These are phyloP conservation scores for Termitomyces sp. DNA, from an alignment of 768 basidiomycete genomes.

Conservation along the genomic window DNA sequence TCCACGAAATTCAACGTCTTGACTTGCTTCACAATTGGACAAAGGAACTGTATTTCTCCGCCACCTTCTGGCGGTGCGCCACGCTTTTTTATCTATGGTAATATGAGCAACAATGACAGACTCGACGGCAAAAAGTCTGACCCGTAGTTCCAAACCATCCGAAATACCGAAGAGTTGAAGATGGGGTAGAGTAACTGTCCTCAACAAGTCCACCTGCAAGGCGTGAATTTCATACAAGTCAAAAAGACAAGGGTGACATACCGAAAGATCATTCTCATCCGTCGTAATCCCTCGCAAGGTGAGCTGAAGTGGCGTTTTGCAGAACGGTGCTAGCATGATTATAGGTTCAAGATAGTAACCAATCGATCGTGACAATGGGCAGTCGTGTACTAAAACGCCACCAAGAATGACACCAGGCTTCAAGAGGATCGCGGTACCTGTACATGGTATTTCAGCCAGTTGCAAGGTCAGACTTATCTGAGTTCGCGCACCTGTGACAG, in stretches of 20 bases:
- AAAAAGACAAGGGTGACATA: conserved; percentile 27
- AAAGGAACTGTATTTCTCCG: conserved; percentile 91
- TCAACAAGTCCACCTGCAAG: conserved; percentile 75
- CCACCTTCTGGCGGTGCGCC: conserved; percentile 89
- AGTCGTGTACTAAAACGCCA: conserved; percentile 79
- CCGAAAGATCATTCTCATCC: conserved; percentile 89
- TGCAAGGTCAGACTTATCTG: neutral
- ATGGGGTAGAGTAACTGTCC: conserved; percentile 89
- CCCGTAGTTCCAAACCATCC: conserved; percentile 86
- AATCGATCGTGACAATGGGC: conserved; percentile 81
- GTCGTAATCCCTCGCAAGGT: conserved; percentile 90
- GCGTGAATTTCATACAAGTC: conserved; percentile 6
- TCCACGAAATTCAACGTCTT: conserved; percentile 93
- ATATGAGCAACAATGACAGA: neutral
- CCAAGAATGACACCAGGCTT: conserved; percentile 92
- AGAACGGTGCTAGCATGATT: conserved; percentile 87
- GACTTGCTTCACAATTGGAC: conserved; percentile 85
- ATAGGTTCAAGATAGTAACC: conserved; percentile 95
- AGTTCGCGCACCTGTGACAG: conserved; percentile 75
- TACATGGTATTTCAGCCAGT: neutral
- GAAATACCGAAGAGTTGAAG: conserved; percentile 87
- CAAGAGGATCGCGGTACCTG: conserved; percentile 88
- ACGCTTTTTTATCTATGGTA: conserved; percentile 82
- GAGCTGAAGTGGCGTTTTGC: conserved; percentile 80
- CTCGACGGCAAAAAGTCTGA: conserved; percentile 29